Conservation (phyloP, 805 yeast species). For the Zygoascus flipseniorum region DNA sequence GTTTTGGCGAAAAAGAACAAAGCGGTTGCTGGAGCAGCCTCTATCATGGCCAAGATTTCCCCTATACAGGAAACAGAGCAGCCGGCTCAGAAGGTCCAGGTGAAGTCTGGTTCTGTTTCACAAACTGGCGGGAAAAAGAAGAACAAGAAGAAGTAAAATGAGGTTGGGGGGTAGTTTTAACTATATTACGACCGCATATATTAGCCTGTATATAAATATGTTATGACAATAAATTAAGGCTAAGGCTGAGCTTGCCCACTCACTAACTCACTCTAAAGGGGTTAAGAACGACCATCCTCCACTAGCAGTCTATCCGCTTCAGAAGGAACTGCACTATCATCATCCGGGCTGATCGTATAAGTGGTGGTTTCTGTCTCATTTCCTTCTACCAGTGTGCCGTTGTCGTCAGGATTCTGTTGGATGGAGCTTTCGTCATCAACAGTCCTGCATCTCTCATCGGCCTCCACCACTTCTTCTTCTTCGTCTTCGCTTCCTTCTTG, state of each 20-base stretch:
- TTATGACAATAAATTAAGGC: neutral
- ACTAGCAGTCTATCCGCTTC: no score
- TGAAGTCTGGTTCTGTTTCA: neutral
- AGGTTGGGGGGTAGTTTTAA: no score
- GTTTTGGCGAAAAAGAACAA: slow-evolving; percentile 11
- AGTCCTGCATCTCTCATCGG: neutral
- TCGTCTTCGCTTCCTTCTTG: slow-evolving; percentile 4
- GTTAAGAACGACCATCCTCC: no score
- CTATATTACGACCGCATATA: neutral
- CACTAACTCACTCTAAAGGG: no score
- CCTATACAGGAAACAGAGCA: slow-evolving; percentile 2
- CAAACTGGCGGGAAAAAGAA: slow-evolving; percentile 19
- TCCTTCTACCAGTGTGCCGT: neutral
- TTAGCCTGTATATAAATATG: slow-evolving; percentile 1
- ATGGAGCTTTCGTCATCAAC: neutral
- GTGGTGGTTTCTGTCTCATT: neutral
- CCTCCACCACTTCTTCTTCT: neutral
- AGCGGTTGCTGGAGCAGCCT: slow-evolving; percentile 21
- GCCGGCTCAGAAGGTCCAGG: slow-evolving; percentile 1
- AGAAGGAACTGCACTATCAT: no score
- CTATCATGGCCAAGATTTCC: slow-evolving; percentile 23
- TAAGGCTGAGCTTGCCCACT: no score
- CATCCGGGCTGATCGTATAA: no score
- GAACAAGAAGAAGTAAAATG: slow-evolving; percentile 16
- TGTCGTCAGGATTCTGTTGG: neutral